Conservation (phyloP, 2,329 filamentous ascomycete species). For the Tolypocladium endophyticum region DNA sequence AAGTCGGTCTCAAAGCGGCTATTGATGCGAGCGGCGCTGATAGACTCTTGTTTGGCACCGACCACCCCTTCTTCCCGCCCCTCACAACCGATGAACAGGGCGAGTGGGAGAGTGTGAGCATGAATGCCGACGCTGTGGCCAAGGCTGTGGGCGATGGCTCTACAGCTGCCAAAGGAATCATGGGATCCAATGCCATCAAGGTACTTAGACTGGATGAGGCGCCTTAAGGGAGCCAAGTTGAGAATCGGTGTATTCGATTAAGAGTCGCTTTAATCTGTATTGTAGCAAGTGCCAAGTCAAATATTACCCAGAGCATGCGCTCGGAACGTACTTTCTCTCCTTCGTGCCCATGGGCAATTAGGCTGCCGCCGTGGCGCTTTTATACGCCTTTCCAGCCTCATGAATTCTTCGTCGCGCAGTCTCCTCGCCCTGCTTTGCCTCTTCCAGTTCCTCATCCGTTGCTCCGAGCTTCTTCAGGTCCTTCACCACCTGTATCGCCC, state of each 20-base stretch:
- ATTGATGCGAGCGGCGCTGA: slow-evolving; percentile 58
- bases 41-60: slow-evolving; percentile 69
- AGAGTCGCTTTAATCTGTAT: neutral
- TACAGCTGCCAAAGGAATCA: slow-evolving; percentile 36
- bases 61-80: slow-evolving; percentile 80
- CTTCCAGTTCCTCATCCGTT: slow-evolving; percentile 13
- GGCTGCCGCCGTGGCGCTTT: slow-evolving; percentile 14
- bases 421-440: slow-evolving; percentile 17
- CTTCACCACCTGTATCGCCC: slow-evolving; percentile 25
- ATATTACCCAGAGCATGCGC: neutral
- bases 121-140: slow-evolving; percentile 41
- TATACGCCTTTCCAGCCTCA: slow-evolving; percentile 25
- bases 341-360: neutral
- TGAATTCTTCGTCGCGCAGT: slow-evolving; percentile 22
- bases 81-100: slow-evolving; percentile 49
- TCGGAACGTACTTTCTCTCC: neutral
- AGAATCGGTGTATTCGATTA: too few species aligned
- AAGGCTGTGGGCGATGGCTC: slow-evolving; percentile 36
- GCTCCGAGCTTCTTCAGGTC: slow-evolving; percentile 17
- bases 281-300: neutral
- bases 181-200: slow-evolving; percentile 49
- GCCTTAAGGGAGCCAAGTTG: slow-evolving; percentile 2
- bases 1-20: slow-evolving; percentile 61
- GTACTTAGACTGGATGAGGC: slow-evolving; percentile 29
- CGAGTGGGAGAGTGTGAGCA: slow-evolving; percentile 59